Evolutionary conservation across 331 rosid genomes (phyloP).

Genomic region (Prunus yedoensis): DNA sequence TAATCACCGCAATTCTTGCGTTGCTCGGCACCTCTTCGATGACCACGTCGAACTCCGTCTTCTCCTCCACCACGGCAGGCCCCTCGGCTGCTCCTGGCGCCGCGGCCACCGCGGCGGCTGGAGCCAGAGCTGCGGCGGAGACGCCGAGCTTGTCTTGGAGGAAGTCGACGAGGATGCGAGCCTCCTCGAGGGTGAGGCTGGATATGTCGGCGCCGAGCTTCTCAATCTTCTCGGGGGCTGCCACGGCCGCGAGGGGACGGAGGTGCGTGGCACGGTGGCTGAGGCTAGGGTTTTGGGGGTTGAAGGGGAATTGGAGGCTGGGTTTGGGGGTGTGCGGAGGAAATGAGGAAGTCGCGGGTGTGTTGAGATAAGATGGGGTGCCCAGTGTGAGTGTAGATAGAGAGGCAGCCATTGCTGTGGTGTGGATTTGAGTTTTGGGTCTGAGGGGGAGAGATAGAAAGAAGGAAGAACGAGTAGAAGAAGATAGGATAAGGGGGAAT

Average conservation of each 20-base stretch:
- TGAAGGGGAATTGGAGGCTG: slow-evolving; percentile 45
- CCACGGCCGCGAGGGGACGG: slow-evolving; percentile 62
- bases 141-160: slow-evolving; percentile 87
- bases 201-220: slow-evolving; percentile 66
- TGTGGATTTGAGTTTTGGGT: no score
- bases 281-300: slow-evolving; percentile 21
- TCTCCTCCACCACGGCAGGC: slow-evolving; percentile 56
- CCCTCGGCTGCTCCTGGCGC: slow-evolving; percentile 27
- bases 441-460: neutral
- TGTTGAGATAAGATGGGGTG: slow-evolving; percentile 31
- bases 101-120: slow-evolving; percentile 35
- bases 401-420: slow-evolving; percentile 49
- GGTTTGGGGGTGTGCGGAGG: slow-evolving; percentile 36
- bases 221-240: slow-evolving; percentile 62
- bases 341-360: slow-evolving; percentile 21
- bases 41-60: slow-evolving; percentile 83
- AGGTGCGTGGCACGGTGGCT: slow-evolving; percentile 42
- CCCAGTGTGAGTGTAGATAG: slow-evolving; percentile 48
- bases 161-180: slow-evolving; percentile 61
- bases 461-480: slow-evolving; percentile 6
- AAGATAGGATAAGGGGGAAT: slow-evolving; percentile 35
- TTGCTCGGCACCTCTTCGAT: slow-evolving; percentile 71
- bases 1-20: slow-evolving; percentile 67
- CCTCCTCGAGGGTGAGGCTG: slow-evolving; percentile 66
- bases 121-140: slow-evolving; percentile 61